These are phyloP conservation scores for Fusarium mundagurra DNA, from an alignment of 2,329 filamentous ascomycete species.

Conservation along the genomic window DNA sequence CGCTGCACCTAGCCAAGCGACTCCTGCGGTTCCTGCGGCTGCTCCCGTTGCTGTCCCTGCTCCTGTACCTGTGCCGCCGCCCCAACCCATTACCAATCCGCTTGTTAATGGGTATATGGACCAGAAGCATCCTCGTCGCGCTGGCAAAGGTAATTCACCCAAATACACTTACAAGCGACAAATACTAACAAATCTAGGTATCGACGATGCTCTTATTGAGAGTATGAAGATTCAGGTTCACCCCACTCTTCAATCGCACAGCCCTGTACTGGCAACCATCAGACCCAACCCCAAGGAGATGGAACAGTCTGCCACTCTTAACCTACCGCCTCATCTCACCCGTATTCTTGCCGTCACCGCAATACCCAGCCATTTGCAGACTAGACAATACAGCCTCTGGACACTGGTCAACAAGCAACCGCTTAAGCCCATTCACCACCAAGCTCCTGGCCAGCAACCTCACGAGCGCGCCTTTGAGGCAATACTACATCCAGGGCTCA, in stretches of 20 bases:
- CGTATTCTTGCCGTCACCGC: slow-evolving; percentile 77
- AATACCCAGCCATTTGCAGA: slow-evolving; percentile 70
- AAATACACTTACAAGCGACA: too few species aligned
- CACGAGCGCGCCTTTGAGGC: slow-evolving; percentile 79
- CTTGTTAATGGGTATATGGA: slow-evolving; percentile 48
- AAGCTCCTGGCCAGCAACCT: slow-evolving; percentile 65
- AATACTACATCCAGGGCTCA: slow-evolving; percentile 75
- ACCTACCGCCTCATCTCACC: slow-evolving; percentile 72
- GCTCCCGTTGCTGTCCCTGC: slow-evolving; percentile 3
- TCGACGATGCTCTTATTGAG: slow-evolving; percentile 72
- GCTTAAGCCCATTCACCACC: slow-evolving; percentile 57
- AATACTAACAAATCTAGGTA: slow-evolving; percentile 51
- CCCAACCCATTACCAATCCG: slow-evolving; percentile 42
- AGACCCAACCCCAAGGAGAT: slow-evolving; percentile 71
- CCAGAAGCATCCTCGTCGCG: slow-evolving; percentile 50
- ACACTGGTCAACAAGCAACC: slow-evolving; percentile 75
- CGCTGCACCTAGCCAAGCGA: slow-evolving; percentile 29
- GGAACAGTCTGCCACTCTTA: slow-evolving; percentile 78
- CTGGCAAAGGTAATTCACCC: slow-evolving; percentile 54
- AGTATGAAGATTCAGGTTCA: slow-evolving; percentile 75
- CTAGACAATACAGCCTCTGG: slow-evolving; percentile 79
- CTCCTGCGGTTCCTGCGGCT: neutral
- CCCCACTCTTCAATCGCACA: slow-evolving; percentile 69
- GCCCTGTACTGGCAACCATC: slow-evolving; percentile 71
- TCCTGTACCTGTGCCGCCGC: slow-evolving; percentile 32